Evolutionary conservation across 495 filamentous ascomycete genomes (phyloP).

Genomic region (Talaromyces stipitatus): DNA sequence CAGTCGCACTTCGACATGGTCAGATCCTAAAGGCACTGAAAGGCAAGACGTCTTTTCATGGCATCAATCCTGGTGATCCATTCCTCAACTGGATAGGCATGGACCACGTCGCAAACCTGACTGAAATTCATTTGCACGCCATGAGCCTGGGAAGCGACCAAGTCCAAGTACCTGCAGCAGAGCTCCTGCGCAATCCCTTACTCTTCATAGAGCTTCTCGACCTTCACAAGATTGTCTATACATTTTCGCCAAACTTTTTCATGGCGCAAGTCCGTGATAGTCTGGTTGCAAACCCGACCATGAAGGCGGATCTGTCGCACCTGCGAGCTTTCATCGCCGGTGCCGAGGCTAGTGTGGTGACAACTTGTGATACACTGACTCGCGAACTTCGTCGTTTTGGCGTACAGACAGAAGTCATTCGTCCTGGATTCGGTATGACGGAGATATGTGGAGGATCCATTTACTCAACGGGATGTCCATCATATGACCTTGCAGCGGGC

Average conservation of each 20-base stretch:
- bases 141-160: constrained; percentile 31
- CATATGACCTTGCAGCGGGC: constrained; percentile 19
- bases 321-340: constrained; percentile 25
- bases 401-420: constrained; percentile 29
- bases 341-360: constrained; percentile 30
- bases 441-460: constrained; percentile 47
- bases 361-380: constrained; percentile 19
- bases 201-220: constrained; percentile 34
- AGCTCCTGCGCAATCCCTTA: constrained; percentile 32
- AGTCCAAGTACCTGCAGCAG: constrained; percentile 34
- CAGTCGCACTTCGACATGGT: constrained; percentile 34
- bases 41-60: constrained; percentile 12
- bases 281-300: neutral
- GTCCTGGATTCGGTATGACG: constrained; percentile 48
- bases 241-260: constrained; percentile 54
- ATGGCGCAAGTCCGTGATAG: constrained; percentile 10
- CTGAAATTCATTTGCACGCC: constrained; percentile 44
- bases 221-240: constrained; percentile 31
- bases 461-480: constrained; percentile 25
- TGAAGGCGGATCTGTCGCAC: constrained; percentile 17
- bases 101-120: constrained; percentile 47
- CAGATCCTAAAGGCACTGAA: constrained; percentile 39
- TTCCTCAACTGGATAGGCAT: constrained; percentile 47
- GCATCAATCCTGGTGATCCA: neutral
- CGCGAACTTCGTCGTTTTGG: constrained; percentile 23